Evolutionary conservation across 257 asterid species (phyloP).

Genomic region (Lantana camara): DNA sequence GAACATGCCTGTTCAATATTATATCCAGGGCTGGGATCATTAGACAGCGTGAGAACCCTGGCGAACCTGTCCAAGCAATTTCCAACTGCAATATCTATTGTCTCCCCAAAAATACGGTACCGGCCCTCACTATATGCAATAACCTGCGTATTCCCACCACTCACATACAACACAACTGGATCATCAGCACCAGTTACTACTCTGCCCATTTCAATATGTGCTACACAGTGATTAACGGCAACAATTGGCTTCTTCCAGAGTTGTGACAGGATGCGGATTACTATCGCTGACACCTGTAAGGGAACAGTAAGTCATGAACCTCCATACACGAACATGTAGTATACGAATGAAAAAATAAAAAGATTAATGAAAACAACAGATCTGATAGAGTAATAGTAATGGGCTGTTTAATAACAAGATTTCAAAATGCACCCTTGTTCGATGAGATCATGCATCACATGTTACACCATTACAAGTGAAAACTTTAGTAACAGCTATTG

Average conservation of each 20-base stretch:
- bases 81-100: slow-evolving; percentile 92
- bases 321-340: neutral
- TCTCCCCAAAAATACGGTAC: slow-evolving; percentile 89
- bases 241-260: slow-evolving; percentile 94
- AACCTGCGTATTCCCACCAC: slow-evolving; percentile 98
- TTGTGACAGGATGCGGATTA: slow-evolving; percentile 79
- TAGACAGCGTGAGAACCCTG: slow-evolving; percentile 87
- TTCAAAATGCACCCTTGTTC: neutral
- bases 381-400: neutral
- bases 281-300: slow-evolving; percentile 81
- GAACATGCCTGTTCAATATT: slow-evolving; percentile 85
- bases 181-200: slow-evolving; percentile 89
- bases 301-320: slow-evolving; percentile 8
- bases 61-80: slow-evolving; percentile 98
- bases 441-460: slow-evolving; percentile 6
- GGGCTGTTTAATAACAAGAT: neutral
- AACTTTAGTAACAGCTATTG: neutral
- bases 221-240: slow-evolving; percentile 93
- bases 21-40: slow-evolving; percentile 99
- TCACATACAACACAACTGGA: slow-evolving; percentile 88
- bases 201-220: slow-evolving; percentile 97
- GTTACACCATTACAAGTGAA: slow-evolving; percentile 3
- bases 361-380: neutral
- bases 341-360: neutral
- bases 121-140: slow-evolving; percentile 94